Evolutionary conservation across 208 protist species (phyloP), one percentile per base, ranked within the genome.

Genomic region (Trypanosoma rangeli): DNA sequence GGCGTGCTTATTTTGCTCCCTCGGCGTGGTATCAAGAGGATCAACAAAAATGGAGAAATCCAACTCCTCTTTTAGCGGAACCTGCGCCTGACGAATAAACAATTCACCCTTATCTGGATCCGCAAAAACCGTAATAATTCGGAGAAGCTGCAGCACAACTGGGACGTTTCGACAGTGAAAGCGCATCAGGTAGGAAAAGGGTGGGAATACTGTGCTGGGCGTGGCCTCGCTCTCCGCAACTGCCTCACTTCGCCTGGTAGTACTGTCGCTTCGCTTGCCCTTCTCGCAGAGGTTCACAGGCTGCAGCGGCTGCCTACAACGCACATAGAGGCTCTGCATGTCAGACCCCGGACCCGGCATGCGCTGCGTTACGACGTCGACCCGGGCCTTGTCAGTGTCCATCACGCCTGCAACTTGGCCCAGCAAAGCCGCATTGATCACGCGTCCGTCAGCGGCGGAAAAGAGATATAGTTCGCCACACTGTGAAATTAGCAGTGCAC

Each of bases 121-220:
- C 16, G 48, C 54, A 64, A 72, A 72, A 18, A 28, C 39, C 18
- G 48, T 55, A n/a, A 72, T 46, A 49, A 72, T 72, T 29, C 49
- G 44, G 24, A 72, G 5, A 28, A 72, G 29, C 12, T 72, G 67
- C 31, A 72, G 24, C 35, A 42, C 55, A 29, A 72, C 24, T 59
- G 44, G 58, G 12, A 42, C 39, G 31, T 72, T 62, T 26, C 56
- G 28, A 33, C 67, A 65, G 42, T 72, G 67, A 64, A 72, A 72
- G 26, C 67, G 67, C 49, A 72, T 39, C 18, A 72, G 3, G 42
- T 72, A 72, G 33, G 67, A 63, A 48, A 72, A 72, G 10, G 56
- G 67, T 24, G 64, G 52, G 46, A 50, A 69, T 3, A 33, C 18
- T 29, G 24, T 31, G 42, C 12, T 13, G 20, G 18, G 22, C 33